A percentile compares a stretch with the other conserved stretches of the same genome.
Conservation (phyloP, 1,139 yeast genomes). For the Pichia sp. region DNA sequence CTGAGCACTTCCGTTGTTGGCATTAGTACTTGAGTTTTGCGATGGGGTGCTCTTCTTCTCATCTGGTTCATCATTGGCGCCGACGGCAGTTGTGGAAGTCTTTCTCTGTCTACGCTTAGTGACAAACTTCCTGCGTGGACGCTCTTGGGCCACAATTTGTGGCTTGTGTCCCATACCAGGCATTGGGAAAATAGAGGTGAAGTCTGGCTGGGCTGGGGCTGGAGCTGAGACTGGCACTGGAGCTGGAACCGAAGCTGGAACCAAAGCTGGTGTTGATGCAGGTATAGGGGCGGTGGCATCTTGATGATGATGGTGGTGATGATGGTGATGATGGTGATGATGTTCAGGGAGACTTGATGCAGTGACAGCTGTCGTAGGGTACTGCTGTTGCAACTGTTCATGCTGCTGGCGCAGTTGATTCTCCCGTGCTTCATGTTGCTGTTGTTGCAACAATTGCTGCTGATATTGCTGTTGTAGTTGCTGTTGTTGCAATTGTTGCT, state of each 20-base stretch:
- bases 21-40: too few relatives aligned
- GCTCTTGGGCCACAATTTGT: slow-evolving; percentile 9
- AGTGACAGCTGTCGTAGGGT: slow-evolving; percentile 2
- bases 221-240: too few relatives aligned
- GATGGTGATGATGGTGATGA: slow-evolving; percentile 5
- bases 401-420: slow-evolving; percentile 6
- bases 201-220: slow-evolving; percentile 12
- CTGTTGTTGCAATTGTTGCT: slow-evolving; percentile 2
- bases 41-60: too few relatives aligned
- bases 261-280: background rate
- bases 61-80: too few relatives aligned
- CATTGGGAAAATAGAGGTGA: slow-evolving; percentile 19
- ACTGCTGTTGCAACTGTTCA: slow-evolving; percentile 1
- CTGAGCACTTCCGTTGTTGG: too few relatives aligned
- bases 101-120: slow-evolving; percentile 14
- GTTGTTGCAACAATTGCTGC: slow-evolving; percentile 1
- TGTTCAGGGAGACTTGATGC: slow-evolving; percentile 1
- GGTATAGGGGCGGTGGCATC: background rate
- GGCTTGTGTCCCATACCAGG: slow-evolving; percentile 19
- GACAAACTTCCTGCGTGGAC: slow-evolving; percentile 11
- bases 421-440: slow-evolving; percentile 1
- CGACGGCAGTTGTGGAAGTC: background rate
- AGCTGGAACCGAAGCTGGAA: too few relatives aligned
- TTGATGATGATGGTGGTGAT: slow-evolving; percentile 6
- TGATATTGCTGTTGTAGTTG: slow-evolving; percentile 1